Evolutionary conservation across 352 stramenopile genomes (phyloP).

Genomic region (Globisporangium nagaii): DNA sequence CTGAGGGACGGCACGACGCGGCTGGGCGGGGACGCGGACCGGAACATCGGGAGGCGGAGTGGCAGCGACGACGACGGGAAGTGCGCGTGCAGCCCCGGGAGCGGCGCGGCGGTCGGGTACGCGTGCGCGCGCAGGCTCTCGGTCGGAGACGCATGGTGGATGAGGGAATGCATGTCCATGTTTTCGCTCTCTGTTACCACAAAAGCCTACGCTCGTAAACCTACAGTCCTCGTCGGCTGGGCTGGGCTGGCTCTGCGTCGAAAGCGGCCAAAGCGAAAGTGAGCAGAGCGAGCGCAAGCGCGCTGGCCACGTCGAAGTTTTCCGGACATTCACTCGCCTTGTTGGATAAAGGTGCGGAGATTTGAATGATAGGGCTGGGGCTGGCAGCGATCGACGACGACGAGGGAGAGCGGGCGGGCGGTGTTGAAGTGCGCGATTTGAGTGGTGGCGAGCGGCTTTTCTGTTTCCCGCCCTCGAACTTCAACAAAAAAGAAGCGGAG

Average conservation of each 20-base stretch:
- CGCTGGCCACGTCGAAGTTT: neutral
- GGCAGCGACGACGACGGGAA: slow-evolving; percentile 33
- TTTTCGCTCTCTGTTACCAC: slow-evolving; percentile 8
- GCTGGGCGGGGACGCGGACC: slow-evolving; percentile 5
- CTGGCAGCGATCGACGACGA: neutral
- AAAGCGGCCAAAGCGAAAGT: slow-evolving; percentile 7
- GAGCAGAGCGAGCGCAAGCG: neutral
- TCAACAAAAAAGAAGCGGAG: slow-evolving; percentile 37
- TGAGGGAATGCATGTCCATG: slow-evolving; percentile 79
- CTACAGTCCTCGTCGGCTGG: neutral
- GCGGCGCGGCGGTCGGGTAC: slow-evolving; percentile 16
- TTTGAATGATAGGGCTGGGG: neutral
- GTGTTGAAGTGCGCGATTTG: slow-evolving; percentile 1
- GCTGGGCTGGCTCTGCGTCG: neutral
- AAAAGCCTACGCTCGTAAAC: too few species aligned
- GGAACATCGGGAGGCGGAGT: slow-evolving; percentile 36
- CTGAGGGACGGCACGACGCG: neutral
- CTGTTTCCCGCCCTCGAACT: slow-evolving; percentile 7
- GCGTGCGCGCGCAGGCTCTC: slow-evolving; percentile 8
- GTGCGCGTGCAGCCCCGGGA: slow-evolving; percentile 35
- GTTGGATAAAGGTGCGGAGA: neutral
- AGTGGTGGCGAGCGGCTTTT: neutral
- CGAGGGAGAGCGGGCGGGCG: too few species aligned
- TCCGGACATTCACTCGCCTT: slow-evolving; percentile 1
- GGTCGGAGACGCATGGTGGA: slow-evolving; percentile 33